These are phyloP conservation scores for Cupressus sempervirens DNA, from an alignment of 75 land plant species.

Conservation along the genomic window DNA sequence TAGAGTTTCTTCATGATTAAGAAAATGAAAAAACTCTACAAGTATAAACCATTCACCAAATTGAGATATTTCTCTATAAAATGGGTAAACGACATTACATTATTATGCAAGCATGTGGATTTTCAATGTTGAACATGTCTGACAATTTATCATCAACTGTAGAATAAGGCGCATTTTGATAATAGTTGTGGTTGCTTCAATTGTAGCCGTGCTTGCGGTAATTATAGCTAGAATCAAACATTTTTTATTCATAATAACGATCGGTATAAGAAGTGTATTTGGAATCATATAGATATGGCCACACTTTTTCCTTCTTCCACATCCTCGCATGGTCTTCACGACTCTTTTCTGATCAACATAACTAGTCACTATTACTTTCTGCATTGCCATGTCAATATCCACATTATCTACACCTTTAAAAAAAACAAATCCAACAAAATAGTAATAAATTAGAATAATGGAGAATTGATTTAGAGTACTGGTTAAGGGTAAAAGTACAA, in stretches of 20 bases:
- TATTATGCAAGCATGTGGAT: conserved; percentile 57
- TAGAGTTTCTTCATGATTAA: no score
- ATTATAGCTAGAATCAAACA: conserved; percentile 47
- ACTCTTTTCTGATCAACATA: conserved; percentile 49
- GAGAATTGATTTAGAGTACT: not conserved
- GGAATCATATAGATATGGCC: conserved; percentile 39
- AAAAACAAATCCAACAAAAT: no score
- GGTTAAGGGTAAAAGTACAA: no score
- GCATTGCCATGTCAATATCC: conserved; percentile 41
- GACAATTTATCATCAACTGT: conserved; percentile 41
- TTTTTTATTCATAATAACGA: conserved; percentile 19
- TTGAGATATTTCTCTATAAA: no score
- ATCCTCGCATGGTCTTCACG: conserved; percentile 42
- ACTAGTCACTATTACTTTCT: conserved; percentile 76
- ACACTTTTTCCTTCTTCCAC: conserved; percentile 58
- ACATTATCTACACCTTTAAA: not conserved
- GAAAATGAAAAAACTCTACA: no score
- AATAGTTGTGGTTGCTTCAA: conserved; percentile 35
- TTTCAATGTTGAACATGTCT: conserved; percentile 63
- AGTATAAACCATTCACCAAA: no score
- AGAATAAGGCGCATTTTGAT: conserved; percentile 21
- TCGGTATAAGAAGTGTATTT: conserved; percentile 16
- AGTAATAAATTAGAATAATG: no score
- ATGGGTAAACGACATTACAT: conserved; percentile 25
- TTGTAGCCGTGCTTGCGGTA: conserved; percentile 62